Conservation (phyloP, 2,329 filamentous ascomycete species). For the Sporothrix schenckii region DNA sequence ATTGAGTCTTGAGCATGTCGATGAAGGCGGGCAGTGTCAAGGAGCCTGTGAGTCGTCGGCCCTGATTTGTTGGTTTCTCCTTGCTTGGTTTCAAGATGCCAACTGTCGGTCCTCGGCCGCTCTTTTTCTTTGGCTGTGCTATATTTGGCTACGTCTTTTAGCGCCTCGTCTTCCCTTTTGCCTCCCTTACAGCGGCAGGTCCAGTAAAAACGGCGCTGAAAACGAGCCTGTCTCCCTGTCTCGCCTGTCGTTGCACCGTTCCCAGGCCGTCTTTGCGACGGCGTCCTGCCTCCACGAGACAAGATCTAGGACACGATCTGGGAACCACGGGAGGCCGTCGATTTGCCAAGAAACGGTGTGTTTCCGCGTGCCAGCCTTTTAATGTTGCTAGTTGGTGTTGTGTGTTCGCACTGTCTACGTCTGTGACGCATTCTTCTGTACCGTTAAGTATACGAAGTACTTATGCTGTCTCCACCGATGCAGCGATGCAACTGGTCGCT, state of each 20-base stretch:
- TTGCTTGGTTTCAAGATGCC: conserved; percentile 15
- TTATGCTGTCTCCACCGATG: not conserved
- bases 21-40: not conserved
- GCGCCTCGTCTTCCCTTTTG: not conserved
- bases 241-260: no score
- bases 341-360: conserved; percentile 7
- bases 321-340: conserved; percentile 17
- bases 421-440: no score
- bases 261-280: not conserved
- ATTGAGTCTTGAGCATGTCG: not conserved
- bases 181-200: not conserved
- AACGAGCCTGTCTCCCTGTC: no score
- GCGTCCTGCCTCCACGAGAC: not conserved
- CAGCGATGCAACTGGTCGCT: not conserved
- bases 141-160: not conserved
- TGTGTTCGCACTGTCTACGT: conserved; percentile 8
- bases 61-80: conserved; percentile 2
- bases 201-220: not conserved
- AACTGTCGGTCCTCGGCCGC: not conserved
- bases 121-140: not conserved
- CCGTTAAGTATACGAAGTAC: not conserved
- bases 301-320: no score
- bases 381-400: not conserved
- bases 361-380: conserved; percentile 13
- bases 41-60: not conserved